Conservation (phyloP, 805 yeast species). For the Wickerhamomyces canadensis region DNA sequence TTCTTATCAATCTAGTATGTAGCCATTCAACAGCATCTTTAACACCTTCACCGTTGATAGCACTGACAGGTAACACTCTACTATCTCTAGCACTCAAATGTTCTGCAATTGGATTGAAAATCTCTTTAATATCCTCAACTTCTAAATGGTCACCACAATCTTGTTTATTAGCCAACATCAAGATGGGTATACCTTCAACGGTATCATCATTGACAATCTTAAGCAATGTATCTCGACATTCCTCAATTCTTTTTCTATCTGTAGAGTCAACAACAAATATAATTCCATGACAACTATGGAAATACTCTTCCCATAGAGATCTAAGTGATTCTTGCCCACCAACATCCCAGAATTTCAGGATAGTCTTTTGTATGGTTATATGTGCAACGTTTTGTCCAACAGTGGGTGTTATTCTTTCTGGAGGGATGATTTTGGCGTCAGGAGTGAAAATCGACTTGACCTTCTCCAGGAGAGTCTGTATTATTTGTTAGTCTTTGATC, state of each 20-base stretch:
- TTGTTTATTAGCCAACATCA: conserved; percentile 95
- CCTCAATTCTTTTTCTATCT: conserved; percentile 75
- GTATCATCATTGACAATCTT: conserved; percentile 52
- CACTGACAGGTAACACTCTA: conserved; percentile 85
- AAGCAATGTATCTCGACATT: conserved; percentile 64
- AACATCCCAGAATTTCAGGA: conserved; percentile 87
- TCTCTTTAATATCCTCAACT: conserved; percentile 74
- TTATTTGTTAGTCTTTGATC: conserved; percentile 13
- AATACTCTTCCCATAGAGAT: conserved; percentile 83
- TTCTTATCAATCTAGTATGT: conserved; percentile 54
- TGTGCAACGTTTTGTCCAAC: conserved; percentile 82
- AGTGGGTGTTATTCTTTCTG: conserved; percentile 77
- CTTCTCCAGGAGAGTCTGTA: conserved; percentile 56
- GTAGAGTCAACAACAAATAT: conserved; percentile 91
- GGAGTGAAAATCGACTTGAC: conserved; percentile 49
- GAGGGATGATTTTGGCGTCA: conserved; percentile 39
- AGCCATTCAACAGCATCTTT: conserved; percentile 89
- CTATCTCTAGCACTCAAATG: conserved; percentile 86
- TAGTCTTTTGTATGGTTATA: conserved; percentile 31
- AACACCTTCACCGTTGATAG: conserved; percentile 73
- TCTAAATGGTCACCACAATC: conserved; percentile 69
- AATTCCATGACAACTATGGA: conserved; percentile 81
- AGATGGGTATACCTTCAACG: conserved; percentile 75
- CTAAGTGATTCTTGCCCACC: conserved; percentile 92
- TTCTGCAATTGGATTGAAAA: conserved; percentile 78